Evolutionary conservation across 2,329 filamentous ascomycete species (phyloP).

Genomic region (Neonectria punicea): DNA sequence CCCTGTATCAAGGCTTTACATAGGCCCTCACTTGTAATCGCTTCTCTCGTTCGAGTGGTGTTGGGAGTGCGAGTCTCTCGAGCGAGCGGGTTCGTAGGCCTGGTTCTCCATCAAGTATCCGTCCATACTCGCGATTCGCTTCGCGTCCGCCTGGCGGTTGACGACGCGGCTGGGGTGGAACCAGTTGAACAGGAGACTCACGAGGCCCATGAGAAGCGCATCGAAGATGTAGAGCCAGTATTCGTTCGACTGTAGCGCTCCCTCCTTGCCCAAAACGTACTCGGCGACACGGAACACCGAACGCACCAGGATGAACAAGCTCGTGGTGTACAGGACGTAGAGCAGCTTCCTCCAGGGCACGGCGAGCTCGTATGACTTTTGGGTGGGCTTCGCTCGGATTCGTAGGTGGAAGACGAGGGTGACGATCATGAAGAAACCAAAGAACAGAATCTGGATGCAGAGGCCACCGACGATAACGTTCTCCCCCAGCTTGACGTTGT

Average conservation of each 20-base stretch:
- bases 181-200: conserved; percentile 40
- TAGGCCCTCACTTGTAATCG: conserved; percentile 19
- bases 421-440: conserved; percentile 62
- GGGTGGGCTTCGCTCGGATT: conserved; percentile 34
- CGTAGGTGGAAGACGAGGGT: conserved; percentile 58
- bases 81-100: conserved; percentile 14
- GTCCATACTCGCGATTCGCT: conserved; percentile 38
- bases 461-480: conserved; percentile 64
- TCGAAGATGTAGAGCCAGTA: conserved; percentile 52
- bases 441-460: conserved; percentile 64
- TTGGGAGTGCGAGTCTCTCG: conserved; percentile 6
- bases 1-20: not conserved
- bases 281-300: conserved; percentile 56
- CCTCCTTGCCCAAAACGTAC: conserved; percentile 50
- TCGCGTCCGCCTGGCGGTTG: conserved; percentile 29
- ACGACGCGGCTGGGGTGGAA: conserved; percentile 44
- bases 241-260: conserved; percentile 49
- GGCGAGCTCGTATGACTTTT: conserved; percentile 30
- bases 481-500: conserved; percentile 50
- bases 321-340: conserved; percentile 39
- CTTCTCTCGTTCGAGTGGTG: conserved; percentile 9
- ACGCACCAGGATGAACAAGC: conserved; percentile 52
- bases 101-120: conserved; percentile 41
- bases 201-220: conserved; percentile 48
- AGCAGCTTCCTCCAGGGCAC: conserved; percentile 48